Base-by-base conservation (phyloP, 1,139 yeast genomes). In the Hyphopichia khmerensis region DNA sequence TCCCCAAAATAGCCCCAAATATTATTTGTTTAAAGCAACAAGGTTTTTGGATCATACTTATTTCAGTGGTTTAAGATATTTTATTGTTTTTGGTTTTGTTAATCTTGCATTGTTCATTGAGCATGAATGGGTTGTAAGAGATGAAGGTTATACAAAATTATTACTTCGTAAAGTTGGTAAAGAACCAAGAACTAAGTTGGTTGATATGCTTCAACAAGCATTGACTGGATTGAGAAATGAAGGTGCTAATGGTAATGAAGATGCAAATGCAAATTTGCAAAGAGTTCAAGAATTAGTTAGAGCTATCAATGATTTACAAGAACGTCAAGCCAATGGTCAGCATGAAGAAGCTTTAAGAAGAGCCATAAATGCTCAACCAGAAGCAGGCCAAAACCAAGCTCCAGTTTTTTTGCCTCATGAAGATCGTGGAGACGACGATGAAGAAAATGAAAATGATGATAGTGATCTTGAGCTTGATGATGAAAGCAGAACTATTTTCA, bases 111-210 rank as follows among this genome's bases (percentile, higher is more conserved):
- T 80, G 8, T 79, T 79, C 54, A 68, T 81, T 34, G 82, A 78
- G 47, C 85, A 82, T 55, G 90, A 84, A 53, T 81, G 86, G 80
- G 84, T 85, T n/a, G 78, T 79, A 1, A 66, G 82, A 42, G 93
- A 85, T 56, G 81, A 81, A 38, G 87, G 87, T 0, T 84, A 82
- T 56, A 60, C 69, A 33, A 81, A 78, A 55, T 65, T 83, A 54
- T 65, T 84, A 19, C 56, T 72, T 42, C 77, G 70, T 45, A 76
- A 73, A 45, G 75, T 84, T 39, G 90, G 90, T 4, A 73, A 75
- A 35, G 83, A 78, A 47, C 79, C 77, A 38, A 65, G 76, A 36
- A 62, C 74, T 1, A 67, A 63, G 40, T 60, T 73, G 47, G 62
- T 65, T 15, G 76, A 72, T 41, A 59, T 71, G 62, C 59, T 71